Base-by-base conservation (phyloP, 1,284 basidiomycete species). In the Singerocomus rubriflavus region DNA sequence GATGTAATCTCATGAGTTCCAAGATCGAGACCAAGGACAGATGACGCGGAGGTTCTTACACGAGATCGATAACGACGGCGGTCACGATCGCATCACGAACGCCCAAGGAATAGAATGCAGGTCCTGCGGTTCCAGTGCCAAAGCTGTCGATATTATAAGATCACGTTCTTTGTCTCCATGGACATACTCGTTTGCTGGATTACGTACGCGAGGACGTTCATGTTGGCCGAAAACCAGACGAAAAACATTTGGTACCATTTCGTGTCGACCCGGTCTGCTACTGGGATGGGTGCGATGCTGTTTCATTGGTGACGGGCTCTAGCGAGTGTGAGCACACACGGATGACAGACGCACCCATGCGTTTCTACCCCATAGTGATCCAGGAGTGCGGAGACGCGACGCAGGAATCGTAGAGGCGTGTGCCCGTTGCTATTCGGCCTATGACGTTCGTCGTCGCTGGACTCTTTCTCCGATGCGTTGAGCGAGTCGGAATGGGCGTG, bases 241-340 rank as follows among this genome's bases (percentile, higher is more conserved):
- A 82, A 81, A 65, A 84, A 85, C 68, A 84, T 72, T 57, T 85
- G 82, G 56, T 81, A 79, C 51, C 80, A 73, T 10, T 80, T 73
- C 6, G 67, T 72, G 44, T 85, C 81, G 12, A 70, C 70, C 29
- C 82, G 69, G 46, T 76, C 65, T 44, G 74, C 72, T 0, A 55
- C 53, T 5, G 77, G 69, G 6, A 79, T 72, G 3, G 83, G 83
- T 3, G 71, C 66, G 29, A 85, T 81, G 1, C 82, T 83, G 25
- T 5, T 5, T 3, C 5, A 11, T 26, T 8, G 25, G 16, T 39
- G n/a, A 17, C 25, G 25, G n/a, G 12, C 11, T 25, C 30, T 9
- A n/a, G n/a, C 31, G 11, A 14, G 8, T 37, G 21, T 11, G 25
- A 25, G 9, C 21, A 31, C 26, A 39, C 6, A 34, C 27, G 14